phyloP scores from a whole-genome alignment of 108 stramenopile genomes.

The Discostella stelligeroides region DNA sequence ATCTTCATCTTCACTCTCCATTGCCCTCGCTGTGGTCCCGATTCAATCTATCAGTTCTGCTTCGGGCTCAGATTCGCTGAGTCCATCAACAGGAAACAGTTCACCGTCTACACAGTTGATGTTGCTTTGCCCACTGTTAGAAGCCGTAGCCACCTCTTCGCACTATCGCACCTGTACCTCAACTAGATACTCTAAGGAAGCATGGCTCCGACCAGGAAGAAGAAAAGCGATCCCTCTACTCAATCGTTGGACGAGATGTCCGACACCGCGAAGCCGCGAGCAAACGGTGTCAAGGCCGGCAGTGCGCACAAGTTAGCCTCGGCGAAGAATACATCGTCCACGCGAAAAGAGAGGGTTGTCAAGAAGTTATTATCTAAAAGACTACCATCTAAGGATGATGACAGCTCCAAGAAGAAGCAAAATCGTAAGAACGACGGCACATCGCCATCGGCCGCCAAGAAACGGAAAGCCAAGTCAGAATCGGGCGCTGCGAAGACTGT shows the following conservation, averaged over 20 bases:
- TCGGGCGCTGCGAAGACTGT: constrained; percentile 10
- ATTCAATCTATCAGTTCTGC: background rate
- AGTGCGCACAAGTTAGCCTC: constrained; percentile 10
- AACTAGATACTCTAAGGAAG: background rate
- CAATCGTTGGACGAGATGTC: constrained; percentile 12
- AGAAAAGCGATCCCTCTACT: constrained; percentile 7
- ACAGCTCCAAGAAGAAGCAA: constrained; percentile 5
- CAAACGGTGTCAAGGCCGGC: constrained; percentile 21
- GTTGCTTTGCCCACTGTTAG: background rate
- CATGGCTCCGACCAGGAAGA: constrained; percentile 17
- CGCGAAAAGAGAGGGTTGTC: constrained; percentile 3
- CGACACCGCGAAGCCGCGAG: constrained; percentile 19
- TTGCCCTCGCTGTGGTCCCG: background rate
- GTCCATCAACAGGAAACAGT: too few species aligned
- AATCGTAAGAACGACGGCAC: constrained; percentile 10
- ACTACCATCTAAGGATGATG: constrained; percentile 2
- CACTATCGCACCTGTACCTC: background rate
- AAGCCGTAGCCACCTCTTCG: background rate
- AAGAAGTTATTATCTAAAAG: constrained; percentile 16
- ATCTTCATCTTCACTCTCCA: background rate
- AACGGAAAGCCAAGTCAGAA: constrained; percentile 20
- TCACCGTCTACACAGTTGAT: background rate
- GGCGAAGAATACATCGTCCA: background rate
- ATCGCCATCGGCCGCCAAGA: constrained; percentile 1
- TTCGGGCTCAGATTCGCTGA: background rate